A percentile compares a stretch with the other conserved stretches of the same genome.
Evolutionary conservation across 2,329 filamentous ascomycete species (phyloP).

Genomic region (Tetracladium maxilliforme): DNA sequence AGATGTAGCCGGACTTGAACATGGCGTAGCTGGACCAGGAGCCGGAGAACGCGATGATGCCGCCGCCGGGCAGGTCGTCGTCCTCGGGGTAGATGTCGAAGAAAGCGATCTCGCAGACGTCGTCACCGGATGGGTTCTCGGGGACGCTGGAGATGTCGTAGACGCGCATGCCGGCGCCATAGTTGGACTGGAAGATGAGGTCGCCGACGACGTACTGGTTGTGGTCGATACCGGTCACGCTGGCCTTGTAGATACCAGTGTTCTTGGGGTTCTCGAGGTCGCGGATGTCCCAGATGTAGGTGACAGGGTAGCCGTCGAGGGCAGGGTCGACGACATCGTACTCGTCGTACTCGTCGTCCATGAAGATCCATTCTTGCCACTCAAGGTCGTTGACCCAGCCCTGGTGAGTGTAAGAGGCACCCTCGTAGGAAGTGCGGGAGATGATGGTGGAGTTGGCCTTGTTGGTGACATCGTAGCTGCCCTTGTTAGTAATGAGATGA

Average conservation of each 20-base stretch:
- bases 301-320: slow-evolving; percentile 27
- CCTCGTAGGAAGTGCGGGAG: slow-evolving; percentile 38
- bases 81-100: slow-evolving; percentile 27
- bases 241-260: slow-evolving; percentile 20
- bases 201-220: slow-evolving; percentile 25
- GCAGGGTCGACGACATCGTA: slow-evolving; percentile 20
- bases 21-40: slow-evolving; percentile 21
- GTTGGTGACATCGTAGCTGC: slow-evolving; percentile 31
- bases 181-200: slow-evolving; percentile 29
- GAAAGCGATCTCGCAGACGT: slow-evolving; percentile 22
- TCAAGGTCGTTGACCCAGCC: slow-evolving; percentile 24
- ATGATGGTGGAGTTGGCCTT: slow-evolving; percentile 29
- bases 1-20: slow-evolving; percentile 21
- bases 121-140: slow-evolving; percentile 20
- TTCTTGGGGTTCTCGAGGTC: slow-evolving; percentile 19
- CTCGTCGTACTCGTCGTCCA: slow-evolving; percentile 41
- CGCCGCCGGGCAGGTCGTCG: slow-evolving; percentile 17
- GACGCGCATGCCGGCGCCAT: slow-evolving; percentile 34
- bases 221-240: slow-evolving; percentile 21
- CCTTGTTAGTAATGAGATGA: too few species aligned
- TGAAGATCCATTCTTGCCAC: slow-evolving; percentile 26
- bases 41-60: slow-evolving; percentile 22
- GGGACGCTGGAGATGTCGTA: slow-evolving; percentile 20
- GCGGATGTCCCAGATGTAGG: slow-evolving; percentile 32
- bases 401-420: slow-evolving; percentile 43